These are phyloP conservation scores for Leucocoprinus birnbaumii DNA, from an alignment of 768 basidiomycete species.

Conservation along the genomic window DNA sequence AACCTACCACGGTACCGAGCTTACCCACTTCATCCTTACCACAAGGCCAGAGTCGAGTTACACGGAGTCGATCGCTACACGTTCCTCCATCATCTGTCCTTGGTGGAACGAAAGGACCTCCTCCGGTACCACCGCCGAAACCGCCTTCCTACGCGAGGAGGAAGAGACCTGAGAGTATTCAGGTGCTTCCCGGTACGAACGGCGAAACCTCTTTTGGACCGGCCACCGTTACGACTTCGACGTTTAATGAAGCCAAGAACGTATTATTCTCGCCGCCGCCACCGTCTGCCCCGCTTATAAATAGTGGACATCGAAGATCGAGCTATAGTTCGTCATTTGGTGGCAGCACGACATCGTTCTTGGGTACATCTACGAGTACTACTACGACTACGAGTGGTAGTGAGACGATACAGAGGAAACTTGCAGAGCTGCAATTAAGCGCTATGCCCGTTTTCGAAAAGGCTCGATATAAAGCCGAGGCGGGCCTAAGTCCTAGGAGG, in stretches of 20 bases:
- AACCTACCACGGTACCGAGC: slow-evolving; percentile 1
- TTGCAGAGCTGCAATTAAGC: slow-evolving; percentile 35
- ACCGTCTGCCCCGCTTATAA: background rate
- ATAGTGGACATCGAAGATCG: slow-evolving; percentile 3
- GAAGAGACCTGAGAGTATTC: slow-evolving; percentile 64
- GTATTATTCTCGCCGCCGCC: background rate
- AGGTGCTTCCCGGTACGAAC: slow-evolving; percentile 29
- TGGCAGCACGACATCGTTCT: background rate
- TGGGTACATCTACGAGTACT: background rate
- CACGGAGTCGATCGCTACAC: slow-evolving; percentile 56
- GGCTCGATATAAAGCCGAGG: slow-evolving; percentile 70
- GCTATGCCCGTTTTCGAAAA: slow-evolving; percentile 54
- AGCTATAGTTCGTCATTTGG: slow-evolving; percentile 23
- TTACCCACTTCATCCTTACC: slow-evolving; percentile 24
- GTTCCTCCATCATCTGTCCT: too few relatives aligned
- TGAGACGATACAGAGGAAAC: slow-evolving; percentile 36
- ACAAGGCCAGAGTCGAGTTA: slow-evolving; percentile 28
- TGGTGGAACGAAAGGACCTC: background rate
- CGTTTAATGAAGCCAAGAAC: background rate
- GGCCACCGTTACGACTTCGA: background rate
- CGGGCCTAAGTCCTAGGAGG: slow-evolving; percentile 50
- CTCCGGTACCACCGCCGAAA: slow-evolving; percentile 14
- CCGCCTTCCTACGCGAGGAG: slow-evolving; percentile 40
- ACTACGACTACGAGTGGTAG: background rate
- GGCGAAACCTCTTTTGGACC: slow-evolving; percentile 14